Evolutionary conservation across 805 yeast genomes (phyloP), one percentile per base, ranked within the genome.

Genomic region (Grigorovia yakushimaensis): DNA sequence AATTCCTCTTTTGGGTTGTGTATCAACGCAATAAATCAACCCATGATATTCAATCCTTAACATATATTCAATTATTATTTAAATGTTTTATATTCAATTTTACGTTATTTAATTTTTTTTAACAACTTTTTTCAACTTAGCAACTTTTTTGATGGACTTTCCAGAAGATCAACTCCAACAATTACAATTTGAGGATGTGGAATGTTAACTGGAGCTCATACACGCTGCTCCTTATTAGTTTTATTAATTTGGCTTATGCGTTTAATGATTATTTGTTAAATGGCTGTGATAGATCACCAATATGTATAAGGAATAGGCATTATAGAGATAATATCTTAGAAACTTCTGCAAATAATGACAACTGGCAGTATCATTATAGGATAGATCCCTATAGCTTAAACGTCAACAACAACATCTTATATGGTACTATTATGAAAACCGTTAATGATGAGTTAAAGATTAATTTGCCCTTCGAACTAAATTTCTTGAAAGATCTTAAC

Each of bases 211-310:
- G 37, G 37, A 33, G 15, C 17, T 33, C 7, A 15, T 33, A 13
- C 37, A 15, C 17, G 3, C 13, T 33, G 8, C 6, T 33, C 8
- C 37, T 33, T 6, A 15, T n/a, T 33, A 15, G 6, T 4, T 33
- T n/a, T 11, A 15, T 11, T 33, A 13, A n/a, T 33, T 7, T n/a
- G 2, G n/a, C 17, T 13, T 17, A 15, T 24, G 76, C 74, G 1
- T 88, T 81, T 37, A 81, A 82, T 55, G 78, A 76, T 2, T 78
- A 81, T 52, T 65, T 87, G 47, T 84, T 88, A 71, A 85, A 87
- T 60, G 77, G 72, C 13, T 89, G 98, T 64, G 78, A 72, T 5
- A 82, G 84, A 57, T 76, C 88, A 17, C 95, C 96, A 6, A 88
- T 89, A 60, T 89, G 98, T 60, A 66, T 73, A 44, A 74, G 98